Evolutionary conservation across 768 basidiomycete genomes (phyloP), one percentile per base, ranked within the genome.

Genomic region (Leucocoprinus leucothites): DNA sequence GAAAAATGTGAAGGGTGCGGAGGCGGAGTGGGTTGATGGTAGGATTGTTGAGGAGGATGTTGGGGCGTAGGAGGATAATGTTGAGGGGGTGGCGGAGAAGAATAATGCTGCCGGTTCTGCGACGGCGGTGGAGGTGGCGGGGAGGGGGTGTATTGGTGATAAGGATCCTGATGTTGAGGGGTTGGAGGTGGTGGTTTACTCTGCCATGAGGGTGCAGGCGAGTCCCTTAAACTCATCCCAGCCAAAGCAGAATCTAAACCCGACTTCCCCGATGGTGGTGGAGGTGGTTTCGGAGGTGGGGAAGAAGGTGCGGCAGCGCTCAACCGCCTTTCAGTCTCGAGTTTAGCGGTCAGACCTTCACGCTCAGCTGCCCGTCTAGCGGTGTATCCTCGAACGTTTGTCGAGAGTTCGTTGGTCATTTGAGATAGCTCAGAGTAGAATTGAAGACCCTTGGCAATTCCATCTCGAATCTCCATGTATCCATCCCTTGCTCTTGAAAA

Each of bases 401-500:
- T 69, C 34, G 77, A 73, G 3, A 98, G 78, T 7, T 77, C 80
- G 0, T 71, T 63, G 9, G 84, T 76, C 35, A 95, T 69, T 16
- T 84, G 82, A 0, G 76, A 79, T 13, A 98, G 78, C 59, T 95
- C 91, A 5, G 75, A 77, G 67, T 99, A 98, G 70, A 96, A 99
- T 42, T 88, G 84, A 1, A 93, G 73, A 0, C 95, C 96, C 67
- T 94, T 95, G 11, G 82, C 84, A 41, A 95, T 66, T 14, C 94
- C 94, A 65, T 89, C 88, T 6, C 88, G 77, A 31, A 94, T 86
- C 68, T 97, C 91, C 76, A 86, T 85, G 66, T 94, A 98, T 6
- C 82, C 81, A 62, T 94, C 93, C 22, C 87, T 78, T 1, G 91
- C 88, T n/a, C 79, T 74, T 2, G 80, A 82, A 60, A 97, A 89